Conservation (phyloP, 352 stramenopile genomes). For the Pythium monospermum region DNA sequence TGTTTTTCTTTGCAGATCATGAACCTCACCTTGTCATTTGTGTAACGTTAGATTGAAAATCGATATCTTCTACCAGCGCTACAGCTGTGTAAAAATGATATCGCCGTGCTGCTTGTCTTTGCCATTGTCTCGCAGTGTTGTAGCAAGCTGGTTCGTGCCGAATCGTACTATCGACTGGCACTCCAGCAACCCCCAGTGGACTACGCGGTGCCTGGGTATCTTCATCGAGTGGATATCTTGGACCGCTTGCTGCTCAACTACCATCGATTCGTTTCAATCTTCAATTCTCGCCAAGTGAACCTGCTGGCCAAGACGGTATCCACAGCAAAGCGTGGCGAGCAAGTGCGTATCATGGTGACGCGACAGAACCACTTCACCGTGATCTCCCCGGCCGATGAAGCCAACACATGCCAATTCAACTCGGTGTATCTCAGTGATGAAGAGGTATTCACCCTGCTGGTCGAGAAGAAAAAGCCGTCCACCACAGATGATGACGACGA, state of each 20-base stretch:
- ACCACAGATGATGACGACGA: constrained; percentile 6
- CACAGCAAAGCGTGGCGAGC: constrained; percentile 48
- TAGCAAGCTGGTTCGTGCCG: constrained; percentile 37
- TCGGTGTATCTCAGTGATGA: constrained; percentile 55
- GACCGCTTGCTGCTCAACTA: constrained; percentile 65
- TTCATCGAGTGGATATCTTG: constrained; percentile 50
- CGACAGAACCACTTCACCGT: constrained; percentile 53
- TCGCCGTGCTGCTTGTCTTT: constrained; percentile 42
- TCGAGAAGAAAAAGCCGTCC: background rate
- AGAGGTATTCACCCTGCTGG: constrained; percentile 30
- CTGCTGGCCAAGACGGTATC: constrained; percentile 39
- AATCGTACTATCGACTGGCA: constrained; percentile 44
- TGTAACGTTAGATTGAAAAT: constrained; percentile 36
- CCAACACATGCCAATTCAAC: constrained; percentile 33
- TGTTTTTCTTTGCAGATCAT: too few relatives aligned
- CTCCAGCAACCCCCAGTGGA: constrained; percentile 30
- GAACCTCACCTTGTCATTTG: background rate
- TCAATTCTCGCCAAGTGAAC: constrained; percentile 48
- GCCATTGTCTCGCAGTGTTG: constrained; percentile 53
- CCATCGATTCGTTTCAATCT: constrained; percentile 66
- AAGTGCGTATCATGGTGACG: constrained; percentile 45
- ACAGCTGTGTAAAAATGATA: constrained; percentile 44
- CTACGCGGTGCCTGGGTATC: constrained; percentile 55
- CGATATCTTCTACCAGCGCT: constrained; percentile 48
- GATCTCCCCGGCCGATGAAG: constrained; percentile 32